Base-by-base conservation (phyloP, 2,329 filamentous ascomycete species). In the Cadophora sp. region DNA sequence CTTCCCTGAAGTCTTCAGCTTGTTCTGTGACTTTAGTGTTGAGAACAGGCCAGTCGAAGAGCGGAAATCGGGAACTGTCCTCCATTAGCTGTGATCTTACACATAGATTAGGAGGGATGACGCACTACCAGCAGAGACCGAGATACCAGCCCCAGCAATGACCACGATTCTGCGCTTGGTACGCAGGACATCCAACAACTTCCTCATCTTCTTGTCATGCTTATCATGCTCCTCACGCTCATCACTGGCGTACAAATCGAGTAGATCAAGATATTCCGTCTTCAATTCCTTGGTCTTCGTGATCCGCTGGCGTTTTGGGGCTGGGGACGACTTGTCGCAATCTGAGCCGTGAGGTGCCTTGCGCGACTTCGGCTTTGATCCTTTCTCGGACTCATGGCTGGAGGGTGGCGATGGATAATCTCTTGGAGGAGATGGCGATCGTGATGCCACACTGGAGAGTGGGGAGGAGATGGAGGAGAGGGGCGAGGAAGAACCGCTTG, bases 121-220 rank as follows among this genome's bases (percentile, higher is more conserved):
- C 91, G 77, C 85, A 92, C 90, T 97, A 71, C 96, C 96, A 74
- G 96, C 95, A 64, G 95, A 95, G 62, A 97, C 96, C 48, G 96
- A 98, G 76, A 99, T 99, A 70, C 96, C 96, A 72, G 96, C 96
- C 68, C 96, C 96, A 58, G 95, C 96, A 79, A 99, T 92, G 62
- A 98, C 93, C 40, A 99, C 93, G 78, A 99, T 97, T 83, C 97
- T 97, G 82, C 94, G 92, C 84, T 96, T 96, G 77, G 92, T 94
- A 76, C 91, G 91, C 66, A 99, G 81, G 27, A 90, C 90, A 53
- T 89, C 87, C 55, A 94, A 82, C 34, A 99, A 83, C 66, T 89
- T 87, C 69, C 92, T 86, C 48, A 97, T 83, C 75, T 90, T 86
- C 34, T 82, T 79, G 70, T 85, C 81, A 70, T 95, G 87, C 46